Base-by-base conservation (phyloP, 2,329 filamentous ascomycete species). In the Aspergillus amoenus region DNA sequence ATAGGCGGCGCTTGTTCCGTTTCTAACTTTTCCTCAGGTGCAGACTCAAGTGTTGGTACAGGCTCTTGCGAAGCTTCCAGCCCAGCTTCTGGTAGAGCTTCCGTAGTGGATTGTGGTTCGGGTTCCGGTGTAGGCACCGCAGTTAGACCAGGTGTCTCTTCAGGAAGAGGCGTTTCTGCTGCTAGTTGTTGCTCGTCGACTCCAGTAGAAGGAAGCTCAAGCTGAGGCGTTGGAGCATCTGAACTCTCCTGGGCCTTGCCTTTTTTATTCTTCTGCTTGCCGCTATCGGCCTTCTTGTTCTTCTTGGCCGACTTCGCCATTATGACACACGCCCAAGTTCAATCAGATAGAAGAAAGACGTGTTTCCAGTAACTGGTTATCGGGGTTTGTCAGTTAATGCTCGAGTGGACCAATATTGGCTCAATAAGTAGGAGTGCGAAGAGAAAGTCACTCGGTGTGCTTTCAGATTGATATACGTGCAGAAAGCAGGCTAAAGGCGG, bases 191-290 rank as follows among this genome's bases (percentile, higher is more conserved):
- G 55, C 34, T 63, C 53, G 51, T 66, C 63, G 58, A 56, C 53
- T 43, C 66, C 63, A 63, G 62, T 57, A 54, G 61, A 56, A 56
- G 65, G 53, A 43, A 65, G 64, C 46, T 67, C 62, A 18, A 59
- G 34, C 51, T 62, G 64, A 59, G 61, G 60, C 54, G 67, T 64
- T 51, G 69, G 69, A 53, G 58, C 59, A 50, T 67, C 68, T 56
- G 64, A 57, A 39, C 49, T 53, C 46, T 72, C 70, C 58, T 71
- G 68, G 50, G 48, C 62, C 64, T 72, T 72, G 46, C 53, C 58
- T 68, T 71, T 73, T 61, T 72, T 73, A 70, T 64, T 65, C 64
- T 71, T 71, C 59, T 65, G 61, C 59, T 70, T 71, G 48, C 30
- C 42, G 30, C 41, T 59, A 44, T 56, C 59, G 44, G 64, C 55